These are phyloP conservation scores for Starmerella riodocensis DNA, from an alignment of 805 yeast species.

Conservation along the genomic window DNA sequence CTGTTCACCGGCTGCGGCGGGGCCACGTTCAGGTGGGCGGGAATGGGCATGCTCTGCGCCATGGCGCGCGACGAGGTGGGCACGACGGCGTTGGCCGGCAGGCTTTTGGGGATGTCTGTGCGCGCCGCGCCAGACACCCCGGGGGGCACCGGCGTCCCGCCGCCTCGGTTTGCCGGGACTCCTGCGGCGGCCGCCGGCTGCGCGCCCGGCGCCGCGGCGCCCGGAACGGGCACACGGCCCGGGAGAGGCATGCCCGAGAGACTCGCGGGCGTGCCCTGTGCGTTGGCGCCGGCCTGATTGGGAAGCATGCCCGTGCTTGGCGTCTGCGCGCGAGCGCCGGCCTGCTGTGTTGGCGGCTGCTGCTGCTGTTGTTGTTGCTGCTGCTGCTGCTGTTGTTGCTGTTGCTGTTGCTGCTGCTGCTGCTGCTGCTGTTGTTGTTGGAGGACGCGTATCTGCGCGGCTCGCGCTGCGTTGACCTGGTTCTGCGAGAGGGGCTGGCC, in stretches of 20 bases:
- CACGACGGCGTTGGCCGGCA: slow-evolving; percentile 1
- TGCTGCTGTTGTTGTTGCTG: neutral
- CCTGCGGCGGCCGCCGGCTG: neutral
- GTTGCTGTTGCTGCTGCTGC: neutral
- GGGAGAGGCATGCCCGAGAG: neutral
- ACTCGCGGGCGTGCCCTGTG: neutral
- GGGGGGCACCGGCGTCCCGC: neutral
- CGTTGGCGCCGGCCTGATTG: neutral
- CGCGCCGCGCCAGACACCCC: neutral
- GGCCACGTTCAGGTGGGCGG: slow-evolving; percentile 51
- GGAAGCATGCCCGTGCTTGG: neutral
- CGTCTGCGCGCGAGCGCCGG: neutral
- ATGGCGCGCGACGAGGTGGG: slow-evolving; percentile 4
- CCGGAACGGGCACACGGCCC: neutral
- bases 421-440: slow-evolving; percentile 6
- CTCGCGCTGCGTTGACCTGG: slow-evolving; percentile 13
- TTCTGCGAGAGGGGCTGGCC: slow-evolving; percentile 14
- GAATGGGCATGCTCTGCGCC: slow-evolving; percentile 33
- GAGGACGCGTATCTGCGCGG: slow-evolving; percentile 13
- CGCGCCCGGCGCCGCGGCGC: neutral
- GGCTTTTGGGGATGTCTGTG: neutral
- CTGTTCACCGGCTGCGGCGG: slow-evolving; percentile 53
- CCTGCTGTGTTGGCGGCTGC: neutral
- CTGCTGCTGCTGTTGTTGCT: slow-evolving; percentile 4
- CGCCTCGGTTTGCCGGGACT: neutral